Base-by-base conservation (phyloP, 257 asterid genomes). In the Solanum verrucosum region DNA sequence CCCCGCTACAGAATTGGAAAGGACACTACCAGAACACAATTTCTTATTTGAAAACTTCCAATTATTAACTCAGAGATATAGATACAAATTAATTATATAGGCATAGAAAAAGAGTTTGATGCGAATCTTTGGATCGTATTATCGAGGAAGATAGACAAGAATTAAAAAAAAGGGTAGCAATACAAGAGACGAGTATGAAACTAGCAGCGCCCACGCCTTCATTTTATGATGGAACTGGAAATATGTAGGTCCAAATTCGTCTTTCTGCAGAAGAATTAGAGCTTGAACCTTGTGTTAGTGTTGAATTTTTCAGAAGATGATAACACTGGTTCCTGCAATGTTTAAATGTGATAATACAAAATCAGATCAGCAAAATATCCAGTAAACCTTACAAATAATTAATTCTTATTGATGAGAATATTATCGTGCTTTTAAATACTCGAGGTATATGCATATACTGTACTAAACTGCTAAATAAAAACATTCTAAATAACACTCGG, bases 321-420 rank as follows among this genome's bases (percentile, higher is more conserved):
- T 88, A 95, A 72, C 85, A 79, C 81, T 8, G 97, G 97, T 74
- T 93, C 97, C 98, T 95, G 92, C 84, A 84, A 5, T 18, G 63
- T 52, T 63, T 56, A 56, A 63, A 42, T 72, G 83, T 35, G 87
- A 56, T 33, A 56, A 37, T 11, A 67, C 42, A 37, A 27, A 6
- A 75, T 81, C 42, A 44, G 5, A 79, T 42, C 38, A 67, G 67
- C 70, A 49, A 46, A 42, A 15, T 44, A 42, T 70, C 40, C 75
- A 27, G 35, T 27, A 72, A 85, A 35, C 38, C 33, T 82, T 71
- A 70, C 52, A 78, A 73, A 7, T 59, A 49, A 15, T 15, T 12
- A 31, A 33, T n/a, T 15, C 81, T 87, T 38, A 56, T 60, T 16
- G 25, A 25, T 14, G 79, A n/a, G 18, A 42, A 25, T 56, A 42